These are phyloP conservation scores for Pythium dissotocum DNA, from an alignment of 352 stramenopile genomes.

Conservation along the genomic window DNA sequence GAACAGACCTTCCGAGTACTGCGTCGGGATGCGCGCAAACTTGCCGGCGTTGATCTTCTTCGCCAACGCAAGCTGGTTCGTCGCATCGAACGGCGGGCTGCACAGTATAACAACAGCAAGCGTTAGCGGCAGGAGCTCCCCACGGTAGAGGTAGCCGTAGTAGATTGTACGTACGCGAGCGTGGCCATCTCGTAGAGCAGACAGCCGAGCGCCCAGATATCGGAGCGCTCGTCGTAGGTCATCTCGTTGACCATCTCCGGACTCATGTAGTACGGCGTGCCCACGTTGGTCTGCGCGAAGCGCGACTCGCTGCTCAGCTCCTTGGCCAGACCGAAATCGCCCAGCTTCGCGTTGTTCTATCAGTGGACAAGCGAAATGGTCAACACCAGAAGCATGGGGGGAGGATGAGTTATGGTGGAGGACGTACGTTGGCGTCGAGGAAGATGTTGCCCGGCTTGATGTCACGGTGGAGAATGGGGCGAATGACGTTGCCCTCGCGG, in stretches of 20 bases:
- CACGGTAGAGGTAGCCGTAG: not conserved
- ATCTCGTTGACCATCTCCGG: constrained; percentile 92
- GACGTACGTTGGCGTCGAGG: constrained; percentile 83
- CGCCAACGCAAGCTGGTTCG: constrained; percentile 90
- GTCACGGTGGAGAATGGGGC: constrained; percentile 89
- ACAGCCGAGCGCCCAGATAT: constrained; percentile 91
- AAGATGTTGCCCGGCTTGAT: constrained; percentile 94
- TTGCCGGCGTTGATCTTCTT: constrained; percentile 94
- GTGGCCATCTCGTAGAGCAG: constrained; percentile 92
- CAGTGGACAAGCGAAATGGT: constrained; percentile 7
- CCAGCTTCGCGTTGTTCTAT: constrained; percentile 91
- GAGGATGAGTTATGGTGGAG: not conserved
- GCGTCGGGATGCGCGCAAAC: constrained; percentile 87
- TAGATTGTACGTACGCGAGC: constrained; percentile 49
- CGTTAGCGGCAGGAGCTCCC: not conserved
- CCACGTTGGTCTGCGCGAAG: constrained; percentile 91
- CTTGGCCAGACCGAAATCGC: constrained; percentile 91
- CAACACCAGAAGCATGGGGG: constrained; percentile 5
- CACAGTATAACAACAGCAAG: not conserved
- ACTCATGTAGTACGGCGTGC: constrained; percentile 94
- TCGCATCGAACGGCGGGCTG: constrained; percentile 90
- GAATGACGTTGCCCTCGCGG: constrained; percentile 74
- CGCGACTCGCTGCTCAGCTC: constrained; percentile 89
- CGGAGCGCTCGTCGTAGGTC: constrained; percentile 91
- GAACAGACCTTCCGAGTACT: constrained; percentile 91